These are phyloP conservation scores for Hansenula lynferdii DNA, from an alignment of 1,139 yeast species.

Conservation along the genomic window DNA sequence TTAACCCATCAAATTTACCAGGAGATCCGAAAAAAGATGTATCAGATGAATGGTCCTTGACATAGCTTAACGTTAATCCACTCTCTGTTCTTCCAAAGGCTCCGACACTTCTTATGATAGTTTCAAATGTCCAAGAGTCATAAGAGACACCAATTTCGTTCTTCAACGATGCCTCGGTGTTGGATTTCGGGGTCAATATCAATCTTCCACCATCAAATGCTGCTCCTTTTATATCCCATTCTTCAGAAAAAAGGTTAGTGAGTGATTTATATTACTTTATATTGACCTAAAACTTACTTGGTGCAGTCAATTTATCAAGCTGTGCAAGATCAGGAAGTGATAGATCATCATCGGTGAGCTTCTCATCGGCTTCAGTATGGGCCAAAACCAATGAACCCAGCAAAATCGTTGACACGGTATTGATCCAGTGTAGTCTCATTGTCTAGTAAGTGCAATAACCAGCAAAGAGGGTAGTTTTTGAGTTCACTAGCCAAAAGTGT, in stretches of 20 bases:
- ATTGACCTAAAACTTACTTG: slow-evolving; percentile 9
- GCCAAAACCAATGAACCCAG: slow-evolving; percentile 4
- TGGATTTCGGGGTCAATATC: slow-evolving; percentile 38
- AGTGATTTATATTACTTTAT: background rate
- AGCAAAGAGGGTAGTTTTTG: no score
- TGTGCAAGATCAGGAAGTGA: slow-evolving; percentile 34
- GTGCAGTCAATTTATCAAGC: slow-evolving; percentile 17
- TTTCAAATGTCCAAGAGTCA: slow-evolving; percentile 55
- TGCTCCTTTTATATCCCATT: slow-evolving; percentile 32
- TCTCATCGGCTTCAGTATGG: slow-evolving; percentile 18
- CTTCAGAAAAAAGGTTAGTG: slow-evolving; percentile 5
- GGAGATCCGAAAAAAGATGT: slow-evolving; percentile 43
- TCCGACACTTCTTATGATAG: slow-evolving; percentile 58
- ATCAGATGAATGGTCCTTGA: slow-evolving; percentile 29
- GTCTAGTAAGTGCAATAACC: no score
- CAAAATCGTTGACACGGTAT: background rate
- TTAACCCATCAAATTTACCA: slow-evolving; percentile 53
- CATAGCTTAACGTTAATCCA: slow-evolving; percentile 22
- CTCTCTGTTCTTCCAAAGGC: slow-evolving; percentile 32
- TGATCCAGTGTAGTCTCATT: background rate
- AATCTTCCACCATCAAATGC: slow-evolving; percentile 36
- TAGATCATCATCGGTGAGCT: slow-evolving; percentile 22
- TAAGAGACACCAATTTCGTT: slow-evolving; percentile 14
- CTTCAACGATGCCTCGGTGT: slow-evolving; percentile 47
- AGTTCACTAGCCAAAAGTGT: no score